phyloP scores from a whole-genome alignment of 78 protist species.

The Mastigamoeba balamuthi region DNA sequence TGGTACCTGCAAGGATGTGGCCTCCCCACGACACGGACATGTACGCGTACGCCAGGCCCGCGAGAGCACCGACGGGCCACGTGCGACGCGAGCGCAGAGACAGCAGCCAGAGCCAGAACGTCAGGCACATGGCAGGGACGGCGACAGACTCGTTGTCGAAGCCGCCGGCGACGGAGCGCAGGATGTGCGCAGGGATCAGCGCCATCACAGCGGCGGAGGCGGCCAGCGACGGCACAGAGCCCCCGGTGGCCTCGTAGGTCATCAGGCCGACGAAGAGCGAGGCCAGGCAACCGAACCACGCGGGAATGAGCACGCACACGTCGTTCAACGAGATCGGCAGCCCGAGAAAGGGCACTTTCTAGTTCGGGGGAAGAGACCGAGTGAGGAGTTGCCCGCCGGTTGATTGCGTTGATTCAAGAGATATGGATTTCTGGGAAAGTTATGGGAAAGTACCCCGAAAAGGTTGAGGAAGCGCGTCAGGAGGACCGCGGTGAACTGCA shows the following conservation, averaged over 20 bases:
- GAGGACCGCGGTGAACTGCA: too few relatives aligned
- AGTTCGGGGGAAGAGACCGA: too few relatives aligned
- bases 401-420: too few relatives aligned
- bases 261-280: neutral
- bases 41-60: slow-evolving; percentile 77
- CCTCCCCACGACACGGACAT: slow-evolving; percentile 27
- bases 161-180: slow-evolving; percentile 97
- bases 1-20: too few relatives aligned
- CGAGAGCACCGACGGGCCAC: slow-evolving; percentile 34
- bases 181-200: neutral
- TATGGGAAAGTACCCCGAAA: too few relatives aligned
- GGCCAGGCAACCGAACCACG: neutral
- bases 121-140: slow-evolving; percentile 83
- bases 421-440: too few relatives aligned
- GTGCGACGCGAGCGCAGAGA: slow-evolving; percentile 73
- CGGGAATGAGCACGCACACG: neutral
- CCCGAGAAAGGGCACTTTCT: too few relatives aligned
- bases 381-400: too few relatives aligned
- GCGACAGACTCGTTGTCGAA: slow-evolving; percentile 98
- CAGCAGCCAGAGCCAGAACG: slow-evolving; percentile 80
- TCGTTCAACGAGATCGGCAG: neutral
- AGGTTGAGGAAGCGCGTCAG: too few relatives aligned
- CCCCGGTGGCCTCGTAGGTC: neutral
- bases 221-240: neutral
- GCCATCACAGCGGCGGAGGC: neutral